A percentile compares a stretch with the other conserved stretches of the same genome.
phyloP scores from a whole-genome alignment of 345 rosid genomes.

The Acer negundo region DNA sequence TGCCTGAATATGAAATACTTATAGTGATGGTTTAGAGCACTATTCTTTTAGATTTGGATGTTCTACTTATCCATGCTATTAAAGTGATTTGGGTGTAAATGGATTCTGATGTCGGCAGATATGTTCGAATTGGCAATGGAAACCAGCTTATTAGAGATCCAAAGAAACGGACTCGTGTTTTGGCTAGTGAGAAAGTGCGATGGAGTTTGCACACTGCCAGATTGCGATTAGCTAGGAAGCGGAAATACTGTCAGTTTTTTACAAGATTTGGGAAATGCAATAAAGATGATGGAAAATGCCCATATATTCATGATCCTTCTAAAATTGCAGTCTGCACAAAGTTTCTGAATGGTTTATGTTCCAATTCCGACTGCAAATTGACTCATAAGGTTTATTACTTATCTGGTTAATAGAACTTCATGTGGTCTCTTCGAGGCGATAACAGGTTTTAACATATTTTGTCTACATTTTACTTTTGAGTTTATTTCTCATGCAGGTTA shows the following conservation, averaged over 20 bases:
- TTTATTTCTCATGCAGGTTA: conserved; percentile 59
- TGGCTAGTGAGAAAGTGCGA: conserved; percentile 94
- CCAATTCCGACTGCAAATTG: conserved; percentile 74
- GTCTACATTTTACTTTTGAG: conserved; percentile 23
- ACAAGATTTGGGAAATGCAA: conserved; percentile 98
- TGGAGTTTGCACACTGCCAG: conserved; percentile 98
- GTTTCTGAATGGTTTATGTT: conserved; percentile 82
- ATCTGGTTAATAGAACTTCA: conserved; percentile 20
- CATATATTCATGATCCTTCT: conserved; percentile 86
- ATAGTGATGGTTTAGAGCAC: not conserved
- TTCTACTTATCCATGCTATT: not conserved
- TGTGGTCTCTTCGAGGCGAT: conserved; percentile 7
- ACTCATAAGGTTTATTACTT: conserved; percentile 77
- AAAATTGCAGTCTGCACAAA: conserved; percentile 97
- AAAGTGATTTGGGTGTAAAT: not conserved
- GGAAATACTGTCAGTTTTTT: conserved; percentile 89
- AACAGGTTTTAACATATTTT: conserved; percentile 14
- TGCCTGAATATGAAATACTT: not conserved
- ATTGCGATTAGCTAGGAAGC: conserved; percentile 73
- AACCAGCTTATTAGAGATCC: conserved; percentile 96
- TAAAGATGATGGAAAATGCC: conserved; percentile 90
- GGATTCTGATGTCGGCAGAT: conserved; percentile 52
- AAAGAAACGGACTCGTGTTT: conserved; percentile 80
- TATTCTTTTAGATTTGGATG: not conserved
- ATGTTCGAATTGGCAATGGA: conserved; percentile 92